These are phyloP conservation scores for Poterioochromonas sp. DNA, from an alignment of 352 stramenopile genomes.

Conservation along the genomic window DNA sequence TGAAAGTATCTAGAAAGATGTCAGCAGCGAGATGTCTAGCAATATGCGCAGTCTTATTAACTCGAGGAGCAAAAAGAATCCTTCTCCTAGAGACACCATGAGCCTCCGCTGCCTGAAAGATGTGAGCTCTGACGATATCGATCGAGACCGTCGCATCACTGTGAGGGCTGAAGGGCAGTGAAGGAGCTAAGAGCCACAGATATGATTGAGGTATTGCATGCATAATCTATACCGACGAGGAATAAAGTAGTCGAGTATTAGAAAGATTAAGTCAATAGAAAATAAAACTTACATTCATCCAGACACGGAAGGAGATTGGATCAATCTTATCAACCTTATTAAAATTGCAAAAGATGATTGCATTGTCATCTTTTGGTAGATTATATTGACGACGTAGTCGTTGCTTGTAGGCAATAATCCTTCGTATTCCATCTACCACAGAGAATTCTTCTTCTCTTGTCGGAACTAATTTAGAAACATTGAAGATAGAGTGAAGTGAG, in stretches of 20 bases:
- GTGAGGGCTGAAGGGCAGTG: not conserved
- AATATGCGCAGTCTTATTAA: slow-evolving; percentile 60
- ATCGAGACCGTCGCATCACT: not conserved
- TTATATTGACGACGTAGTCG: slow-evolving; percentile 22
- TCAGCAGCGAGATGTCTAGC: slow-evolving; percentile 56
- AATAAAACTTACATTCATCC: slow-evolving; percentile 57
- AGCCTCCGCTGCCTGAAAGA: not conserved
- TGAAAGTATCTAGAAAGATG: slow-evolving; percentile 77
- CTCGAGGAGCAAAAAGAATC: slow-evolving; percentile 63
- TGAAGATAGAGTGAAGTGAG: too few relatives aligned
- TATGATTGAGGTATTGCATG: not conserved
- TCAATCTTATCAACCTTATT: slow-evolving; percentile 77
- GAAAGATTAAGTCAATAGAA: too few relatives aligned
- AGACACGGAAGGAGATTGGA: slow-evolving; percentile 53
- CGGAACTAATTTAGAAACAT: too few relatives aligned
- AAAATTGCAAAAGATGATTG: slow-evolving; percentile 64
- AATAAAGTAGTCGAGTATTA: not conserved
- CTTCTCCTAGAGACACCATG: slow-evolving; percentile 54
- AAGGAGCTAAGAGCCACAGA: slow-evolving; percentile 11
- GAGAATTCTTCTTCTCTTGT: too few relatives aligned
- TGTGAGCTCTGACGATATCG: not conserved
- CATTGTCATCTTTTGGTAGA: slow-evolving; percentile 23
- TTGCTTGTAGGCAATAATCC: not conserved
- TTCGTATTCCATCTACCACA: not conserved
- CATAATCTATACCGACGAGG: not conserved